Evolutionary conservation across 108 stramenopile genomes (phyloP), one percentile per base, ranked within the genome.

Genomic region (Bacterosira constricta): DNA sequence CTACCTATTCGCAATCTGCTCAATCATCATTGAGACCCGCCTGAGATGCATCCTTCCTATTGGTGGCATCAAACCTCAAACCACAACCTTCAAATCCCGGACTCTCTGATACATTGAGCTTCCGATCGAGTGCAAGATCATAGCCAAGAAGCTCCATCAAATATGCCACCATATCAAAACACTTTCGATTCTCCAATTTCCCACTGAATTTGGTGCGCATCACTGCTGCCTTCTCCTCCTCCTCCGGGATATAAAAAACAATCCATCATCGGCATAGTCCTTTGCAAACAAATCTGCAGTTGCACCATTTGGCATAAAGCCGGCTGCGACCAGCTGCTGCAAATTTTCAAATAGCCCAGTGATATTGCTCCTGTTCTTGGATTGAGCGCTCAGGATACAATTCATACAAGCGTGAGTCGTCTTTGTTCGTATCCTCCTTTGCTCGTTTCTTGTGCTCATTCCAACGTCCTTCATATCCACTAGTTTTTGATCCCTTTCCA

Each of bases 81-180:
- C 51, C 51, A 52, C 51, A 52, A 9, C 51, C 69, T 60, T 71
- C 70, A 41, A 71, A 71, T 8, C 70, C 70, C 37, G 58, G 58
- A 30, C 70, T 71, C n/a, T 60, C 59, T 0, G 70, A 61, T 7
- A 71, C 46, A 54, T 71, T 62, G 20, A 47, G 32, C 27, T 3
- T 36, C 1, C 20, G 59, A 15, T 47, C 60, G 8, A 71, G 29
- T 34, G 59, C 59, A 7, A 71, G 35, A 60, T 71, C 70, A 52
- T 71, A 71, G 3, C 70, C 58, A n/a, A n/a, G n/a, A 1, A 71
- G 44, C 59, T 71, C 70, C 25, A 59, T 49, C 15, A 60, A 49
- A 34, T 71, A 71, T 17, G 70, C 58, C 25, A 9, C 29, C 51
- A 52, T 52, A 3, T 52, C 26, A 23, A 52, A 27, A 26, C 10